Evolutionary conservation across 805 yeast species (phyloP), one percentile per base, ranked within the genome.

Genomic region (Candida silvicultrix): DNA sequence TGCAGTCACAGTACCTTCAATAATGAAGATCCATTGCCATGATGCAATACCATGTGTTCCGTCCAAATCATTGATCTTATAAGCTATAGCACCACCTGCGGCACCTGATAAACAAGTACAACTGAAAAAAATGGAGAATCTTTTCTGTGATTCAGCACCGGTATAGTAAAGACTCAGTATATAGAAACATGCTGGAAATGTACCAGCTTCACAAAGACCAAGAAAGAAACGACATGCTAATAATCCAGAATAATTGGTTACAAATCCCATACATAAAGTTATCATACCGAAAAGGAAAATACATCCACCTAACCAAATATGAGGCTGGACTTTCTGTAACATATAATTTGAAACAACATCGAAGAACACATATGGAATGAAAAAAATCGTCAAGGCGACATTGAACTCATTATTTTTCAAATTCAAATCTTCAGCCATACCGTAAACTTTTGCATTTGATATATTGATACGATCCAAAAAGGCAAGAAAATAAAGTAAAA

Each of bases 391-490:
- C 16, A 73, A 70, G 20, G 73, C 71, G 31, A 64, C 67, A 22
- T 72, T 68, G 55, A 65, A 75, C 51, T 75, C 74, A 40, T 58
- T 60, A 2, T 69, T 69, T 2, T 63, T 61, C 38, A 87, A 68
- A 18, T 70, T 55, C 32, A 87, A 62, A 46, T 80, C 85, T 1
- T 56, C 63, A 18, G 71, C 71, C 69, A 87, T 69, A 12, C 89
- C 89, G 57, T 85, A 85, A 46, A 83, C 75, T 49, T 80, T 80
- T 9, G 95, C 95, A 63, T 87, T 86, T 28, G 90, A 80, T 50
- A 87, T 84, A 62, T 87, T 87, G 48, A 86, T 90, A 62, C 95
- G 73, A 62, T 87, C 95, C 57, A 87, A 66, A 59, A 86, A 87
- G 1, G 92, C 82, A 50, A 86, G 71, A 62, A 87, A 78, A 57